Evolutionary conservation across 805 yeast species (phyloP).

Genomic region (Candida nonsorbophila): DNA sequence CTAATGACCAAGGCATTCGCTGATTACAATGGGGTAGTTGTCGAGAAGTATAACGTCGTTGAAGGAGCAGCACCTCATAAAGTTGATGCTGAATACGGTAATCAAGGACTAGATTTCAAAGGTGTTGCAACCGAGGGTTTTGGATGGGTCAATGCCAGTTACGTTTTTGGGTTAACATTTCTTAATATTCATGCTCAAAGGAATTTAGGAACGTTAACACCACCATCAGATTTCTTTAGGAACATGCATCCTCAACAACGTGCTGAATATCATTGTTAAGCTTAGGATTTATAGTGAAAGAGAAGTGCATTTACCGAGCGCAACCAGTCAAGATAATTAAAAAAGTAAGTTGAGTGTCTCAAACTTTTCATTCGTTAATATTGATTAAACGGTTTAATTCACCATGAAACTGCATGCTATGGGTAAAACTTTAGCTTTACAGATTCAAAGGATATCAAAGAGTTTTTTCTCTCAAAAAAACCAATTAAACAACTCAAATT

Average conservation of each 20-base stretch:
- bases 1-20: constrained; percentile 87
- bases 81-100: constrained; percentile 95
- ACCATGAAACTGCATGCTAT: too few species aligned
- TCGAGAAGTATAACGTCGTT: constrained; percentile 90
- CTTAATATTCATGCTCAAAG: constrained; percentile 63
- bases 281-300: too few species aligned
- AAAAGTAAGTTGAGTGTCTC: too few species aligned
- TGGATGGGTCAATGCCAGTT: constrained; percentile 97
- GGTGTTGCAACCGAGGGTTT: constrained; percentile 96
- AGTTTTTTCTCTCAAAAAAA: too few species aligned
- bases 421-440: too few species aligned
- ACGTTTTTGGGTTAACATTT: constrained; percentile 63
- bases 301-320: too few species aligned
- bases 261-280: constrained; percentile 7
- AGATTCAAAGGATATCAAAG: too few species aligned
- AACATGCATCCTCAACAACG: constrained; percentile 41
- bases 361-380: too few species aligned
- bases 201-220: constrained; percentile 73
- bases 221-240: constrained; percentile 59
- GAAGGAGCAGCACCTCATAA: constrained; percentile 78
- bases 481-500: too few species aligned
- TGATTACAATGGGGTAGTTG: constrained; percentile 90
- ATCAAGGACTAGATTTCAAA: constrained; percentile 88
- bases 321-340: too few species aligned
- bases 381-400: too few species aligned